Evolutionary conservation across 78 protist genomes (phyloP), one percentile per base, ranked within the genome.

Genomic region (Dictyostelium brefeldianum): DNA sequence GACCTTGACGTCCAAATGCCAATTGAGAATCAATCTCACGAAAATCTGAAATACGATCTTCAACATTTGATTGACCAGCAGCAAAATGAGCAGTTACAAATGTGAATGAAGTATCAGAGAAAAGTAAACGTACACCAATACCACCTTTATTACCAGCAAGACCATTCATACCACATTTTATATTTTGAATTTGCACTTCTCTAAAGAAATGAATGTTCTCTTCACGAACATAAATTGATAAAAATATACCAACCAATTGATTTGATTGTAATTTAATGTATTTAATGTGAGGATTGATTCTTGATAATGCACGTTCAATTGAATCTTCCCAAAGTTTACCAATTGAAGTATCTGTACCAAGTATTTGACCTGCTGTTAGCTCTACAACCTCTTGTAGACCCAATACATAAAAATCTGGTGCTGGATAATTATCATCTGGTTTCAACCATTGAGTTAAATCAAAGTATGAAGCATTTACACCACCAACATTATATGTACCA

Each of bases 61-160:
- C 89, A 11, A 90, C 94, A 46, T 97, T 95, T 10, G 59, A 22
- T 53, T 97, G 98, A 62, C 98, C 99, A 1, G 99, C 99, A 2
- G 99, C 98, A 36, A 99, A 87, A 75, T 98, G 99, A 5, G 98
- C 95, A 47, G 87, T 96, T 14, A 96, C 89, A 62, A 96, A 95
- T 22, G 97, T 83, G 51, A 98, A 25, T 0, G 81, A 51, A 3
- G 98, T 84, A 53, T 89, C 94, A 50, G 75, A 31, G 25, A 96
- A 46, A 14, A 84, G 25, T 15, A 97, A 82, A 6, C 97, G 67
- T 4, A 95, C 81, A 29, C 97, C 96, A 17, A 98, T 96, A 4
- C 97, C 98, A 20, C 99, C 99, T 59, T 98, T 98, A 96, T 98
- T 98, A 9, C 98, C 98, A 1, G 95, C 90, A 15, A 91, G 62